phyloP scores from a whole-genome alignment of 2,329 filamentous ascomycete species.

The Arthrobotrys sphaeroides region DNA sequence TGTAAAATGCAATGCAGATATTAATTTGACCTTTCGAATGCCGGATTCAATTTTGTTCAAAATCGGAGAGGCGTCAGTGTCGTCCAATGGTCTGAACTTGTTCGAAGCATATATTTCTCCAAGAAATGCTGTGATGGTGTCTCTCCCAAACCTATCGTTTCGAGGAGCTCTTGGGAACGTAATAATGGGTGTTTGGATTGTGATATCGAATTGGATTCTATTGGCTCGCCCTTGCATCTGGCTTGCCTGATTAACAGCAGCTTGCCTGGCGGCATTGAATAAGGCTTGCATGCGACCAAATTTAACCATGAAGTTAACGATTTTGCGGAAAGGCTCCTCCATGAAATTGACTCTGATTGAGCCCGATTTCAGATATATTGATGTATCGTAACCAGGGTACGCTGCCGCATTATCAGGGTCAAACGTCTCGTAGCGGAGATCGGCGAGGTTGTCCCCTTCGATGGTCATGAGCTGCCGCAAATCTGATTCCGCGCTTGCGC shows the following conservation, averaged over 20 bases:
- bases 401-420: slow-evolving; percentile 74
- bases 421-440: slow-evolving; percentile 97
- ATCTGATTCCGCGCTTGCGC: slow-evolving; percentile 80
- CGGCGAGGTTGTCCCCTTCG: slow-evolving; percentile 91
- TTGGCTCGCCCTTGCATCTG: slow-evolving; percentile 90
- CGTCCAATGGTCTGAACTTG: slow-evolving; percentile 84
- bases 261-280: slow-evolving; percentile 95
- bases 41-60: slow-evolving; percentile 91
- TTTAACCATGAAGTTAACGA: slow-evolving; percentile 96
- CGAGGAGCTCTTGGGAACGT: slow-evolving; percentile 76
- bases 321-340: slow-evolving; percentile 96
- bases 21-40: slow-evolving; percentile 89
- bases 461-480: slow-evolving; percentile 91
- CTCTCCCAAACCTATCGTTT: slow-evolving; percentile 69
- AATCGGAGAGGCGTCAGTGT: slow-evolving; percentile 75
- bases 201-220: slow-evolving; percentile 91
- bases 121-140: slow-evolving; percentile 89
- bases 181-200: slow-evolving; percentile 93
- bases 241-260: slow-evolving; percentile 89
- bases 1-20: slow-evolving; percentile 83
- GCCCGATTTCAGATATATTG: slow-evolving; percentile 86
- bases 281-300: slow-evolving; percentile 99
- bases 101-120: slow-evolving; percentile 98
- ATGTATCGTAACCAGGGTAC: slow-evolving; percentile 95
- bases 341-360: slow-evolving; percentile 97